A percentile compares a stretch with the other conserved stretches of the same genome.
Evolutionary conservation across 1,139 yeast species (phyloP).

Genomic region (Lodderomyces metapsilosis): DNA sequence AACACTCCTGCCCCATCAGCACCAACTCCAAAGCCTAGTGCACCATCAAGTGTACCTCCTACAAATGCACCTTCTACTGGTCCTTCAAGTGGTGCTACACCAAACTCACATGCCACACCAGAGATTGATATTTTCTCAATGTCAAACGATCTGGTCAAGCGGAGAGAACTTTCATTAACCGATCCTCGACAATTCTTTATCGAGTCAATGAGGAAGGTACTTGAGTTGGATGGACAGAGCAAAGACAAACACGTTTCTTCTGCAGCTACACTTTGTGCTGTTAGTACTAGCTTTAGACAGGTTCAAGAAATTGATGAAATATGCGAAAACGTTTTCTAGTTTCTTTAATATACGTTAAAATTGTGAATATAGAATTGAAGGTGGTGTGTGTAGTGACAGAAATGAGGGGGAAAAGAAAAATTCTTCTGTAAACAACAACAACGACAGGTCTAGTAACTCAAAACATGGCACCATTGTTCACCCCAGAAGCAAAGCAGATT

Average conservation of each 20-base stretch:
- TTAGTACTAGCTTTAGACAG: constrained; percentile 48
- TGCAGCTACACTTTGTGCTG: constrained; percentile 25
- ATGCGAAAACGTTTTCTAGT: constrained; percentile 5
- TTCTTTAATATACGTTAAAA: background rate
- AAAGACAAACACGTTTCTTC: constrained; percentile 43
- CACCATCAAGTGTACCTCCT: constrained; percentile 3
- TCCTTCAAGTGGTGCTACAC: constrained; percentile 8
- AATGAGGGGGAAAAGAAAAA: no score
- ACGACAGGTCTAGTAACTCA: no score
- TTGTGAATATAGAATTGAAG: background rate
- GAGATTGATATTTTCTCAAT: constrained; percentile 26
- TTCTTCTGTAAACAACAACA: no score
- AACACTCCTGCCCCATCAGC: constrained; percentile 9
- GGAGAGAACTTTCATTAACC: constrained; percentile 45
- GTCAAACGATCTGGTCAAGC: constrained; percentile 38
- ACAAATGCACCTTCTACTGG: constrained; percentile 11
- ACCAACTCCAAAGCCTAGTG: constrained; percentile 9
- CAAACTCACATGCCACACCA: constrained; percentile 18
- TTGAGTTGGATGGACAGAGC: constrained; percentile 36
- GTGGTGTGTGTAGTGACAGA: no score
- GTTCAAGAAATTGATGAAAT: constrained; percentile 35
- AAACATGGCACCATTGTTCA: constrained; percentile 18
- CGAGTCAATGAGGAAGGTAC: constrained; percentile 50
- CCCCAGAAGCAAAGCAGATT: constrained; percentile 30
- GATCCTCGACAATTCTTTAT: constrained; percentile 53